Base-by-base conservation (phyloP, 139 green algal genomes). In the Chlorella vulgaris region DNA sequence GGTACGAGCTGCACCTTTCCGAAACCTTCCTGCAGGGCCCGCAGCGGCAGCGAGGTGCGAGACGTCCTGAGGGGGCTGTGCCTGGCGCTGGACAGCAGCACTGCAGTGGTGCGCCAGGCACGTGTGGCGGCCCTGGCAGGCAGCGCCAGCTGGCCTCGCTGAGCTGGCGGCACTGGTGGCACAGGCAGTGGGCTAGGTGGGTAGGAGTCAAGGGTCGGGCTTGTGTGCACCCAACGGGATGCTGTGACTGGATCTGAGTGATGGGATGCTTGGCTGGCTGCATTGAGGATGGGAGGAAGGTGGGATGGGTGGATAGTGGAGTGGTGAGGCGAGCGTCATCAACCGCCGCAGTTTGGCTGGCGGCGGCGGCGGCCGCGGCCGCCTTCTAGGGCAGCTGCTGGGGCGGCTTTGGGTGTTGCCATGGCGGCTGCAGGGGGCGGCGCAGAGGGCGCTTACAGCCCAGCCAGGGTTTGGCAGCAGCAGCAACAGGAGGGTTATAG, bases 141-240 rank as follows among this genome's bases (percentile, higher is more conserved):
- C 47, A 63, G 47, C 50, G 51, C 51, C 6, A 8, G 31, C n/a
- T n/a, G n/a, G n/a, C 4, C 47, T 47, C 0, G 70, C 47, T 47
- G 70, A 69, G 6, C 65, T 92, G 55, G 80, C 84, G 28, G 68
- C 69, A 0, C 67, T 92, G 38, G 76, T 91, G 31, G 86, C 70
- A 22, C 38, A 67, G 33, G 86, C 70, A 91, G 84, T 62, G 86
- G 88, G 1, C 82, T 92, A 36, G 80, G 47, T 55, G 60, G 65
- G 63, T 31, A 26, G 53, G 53, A 31, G 53, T 26, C 4, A 4
- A 22, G n/a, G 53, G 5, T 22, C 53, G 18, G 6, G 8, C 28
- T n/a, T n/a, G n/a, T n/a, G n/a, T n/a, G n/a, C 50, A 19, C 15
- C 15, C 50, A 60, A n/a, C n/a, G n/a, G n/a, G n/a, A n/a, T n/a